Evolutionary conservation across 1,139 yeast species (phyloP).

Genomic region (Yamadazyma aaseri): DNA sequence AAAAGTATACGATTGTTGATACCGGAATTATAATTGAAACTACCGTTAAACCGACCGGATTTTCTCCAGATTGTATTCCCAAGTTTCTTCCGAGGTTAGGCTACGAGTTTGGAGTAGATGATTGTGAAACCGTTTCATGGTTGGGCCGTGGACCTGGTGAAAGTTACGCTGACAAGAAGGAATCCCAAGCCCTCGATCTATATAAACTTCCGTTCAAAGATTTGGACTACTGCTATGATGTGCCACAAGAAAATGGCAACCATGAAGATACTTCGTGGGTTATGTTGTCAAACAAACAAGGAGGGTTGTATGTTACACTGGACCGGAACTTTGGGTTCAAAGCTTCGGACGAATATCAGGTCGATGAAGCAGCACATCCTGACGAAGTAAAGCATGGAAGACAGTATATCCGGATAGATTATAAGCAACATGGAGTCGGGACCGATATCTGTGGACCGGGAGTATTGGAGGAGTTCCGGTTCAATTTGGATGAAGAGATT

Average conservation of each 20-base stretch:
- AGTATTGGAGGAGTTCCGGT: constrained; percentile 11
- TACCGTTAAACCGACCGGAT: constrained; percentile 7
- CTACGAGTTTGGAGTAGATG: constrained; percentile 15
- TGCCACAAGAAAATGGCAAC: constrained; percentile 37
- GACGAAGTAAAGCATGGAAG: constrained; percentile 18
- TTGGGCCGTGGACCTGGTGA: constrained; percentile 35
- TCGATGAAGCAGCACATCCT: constrained; percentile 29
- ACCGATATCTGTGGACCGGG: constrained; percentile 35
- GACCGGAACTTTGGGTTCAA: constrained; percentile 17
- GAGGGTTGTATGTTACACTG: not conserved
- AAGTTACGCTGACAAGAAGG: constrained; percentile 29
- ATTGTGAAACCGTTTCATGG: constrained; percentile 22
- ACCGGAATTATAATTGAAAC: constrained; percentile 8
- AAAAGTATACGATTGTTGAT: constrained; percentile 11
- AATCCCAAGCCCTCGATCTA: constrained; percentile 24
- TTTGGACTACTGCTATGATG: constrained; percentile 25
- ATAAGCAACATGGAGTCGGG: constrained; percentile 33
- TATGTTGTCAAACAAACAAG: constrained; percentile 3
- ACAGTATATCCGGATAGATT: constrained; percentile 26
- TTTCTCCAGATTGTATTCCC: constrained; percentile 10
- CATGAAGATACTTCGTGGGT: constrained; percentile 29
- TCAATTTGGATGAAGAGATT: not conserved
- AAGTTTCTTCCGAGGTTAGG: constrained; percentile 17
- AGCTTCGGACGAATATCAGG: constrained; percentile 19
- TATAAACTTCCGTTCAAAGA: constrained; percentile 13